Evolutionary conservation across 345 rosid genomes (phyloP).

Genomic region (Populus davidiana): DNA sequence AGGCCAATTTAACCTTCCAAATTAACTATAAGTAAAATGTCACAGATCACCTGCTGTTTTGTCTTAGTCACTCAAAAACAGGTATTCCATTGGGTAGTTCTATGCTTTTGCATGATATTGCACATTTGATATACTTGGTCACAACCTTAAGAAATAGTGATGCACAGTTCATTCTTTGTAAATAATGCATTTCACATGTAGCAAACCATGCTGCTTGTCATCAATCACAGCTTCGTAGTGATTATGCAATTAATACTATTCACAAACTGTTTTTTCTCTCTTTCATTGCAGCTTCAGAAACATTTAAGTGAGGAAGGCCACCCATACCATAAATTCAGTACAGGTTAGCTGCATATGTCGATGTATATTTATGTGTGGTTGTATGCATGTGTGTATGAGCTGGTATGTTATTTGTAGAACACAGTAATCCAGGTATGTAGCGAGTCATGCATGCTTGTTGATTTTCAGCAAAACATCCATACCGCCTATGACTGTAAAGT

Average conservation of each 20-base stretch:
- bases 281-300: slow-evolving; percentile 59
- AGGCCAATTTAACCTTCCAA: no score
- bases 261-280: slow-evolving; percentile 6
- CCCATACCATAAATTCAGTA: slow-evolving; percentile 87
- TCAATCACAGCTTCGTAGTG: neutral
- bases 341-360: slow-evolving; percentile 46
- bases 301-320: slow-evolving; percentile 71
- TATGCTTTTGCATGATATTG: no score
- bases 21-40: no score
- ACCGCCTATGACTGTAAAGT: neutral
- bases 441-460: no score
- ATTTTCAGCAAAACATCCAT: neutral
- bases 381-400: neutral
- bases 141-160: neutral
- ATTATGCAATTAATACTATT: neutral
- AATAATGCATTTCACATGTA: neutral
- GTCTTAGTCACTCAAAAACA: no score
- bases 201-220: neutral
- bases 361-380: neutral
- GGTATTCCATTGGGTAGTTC: no score
- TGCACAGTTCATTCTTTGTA: no score
- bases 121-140: no score
- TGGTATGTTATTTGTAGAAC: no score
- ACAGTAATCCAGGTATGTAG: no score
- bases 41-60: no score